A percentile compares a stretch with the other conserved stretches of the same genome.
These are phyloP conservation scores for Yarrowia sp. DNA, from an alignment of 805 yeast genomes.

Conservation along the genomic window DNA sequence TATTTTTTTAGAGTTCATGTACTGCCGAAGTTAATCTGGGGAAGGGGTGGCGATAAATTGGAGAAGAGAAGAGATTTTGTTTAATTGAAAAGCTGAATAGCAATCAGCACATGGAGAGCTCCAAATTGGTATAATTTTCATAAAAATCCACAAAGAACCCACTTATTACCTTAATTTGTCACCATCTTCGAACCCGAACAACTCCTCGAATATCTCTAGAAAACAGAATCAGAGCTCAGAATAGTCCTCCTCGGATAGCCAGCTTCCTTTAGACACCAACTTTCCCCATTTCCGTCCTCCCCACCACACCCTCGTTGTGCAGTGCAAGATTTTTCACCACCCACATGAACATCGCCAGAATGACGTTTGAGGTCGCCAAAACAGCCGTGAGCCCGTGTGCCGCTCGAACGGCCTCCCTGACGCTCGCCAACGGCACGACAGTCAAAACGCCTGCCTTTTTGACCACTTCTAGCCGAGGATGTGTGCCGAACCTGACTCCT, in stretches of 20 bases:
- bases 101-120: no score
- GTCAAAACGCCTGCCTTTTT: constrained; percentile 39
- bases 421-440: background rate
- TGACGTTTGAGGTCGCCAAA: constrained; percentile 16
- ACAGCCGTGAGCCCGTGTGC: background rate
- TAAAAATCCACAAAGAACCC: background rate
- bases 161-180: background rate
- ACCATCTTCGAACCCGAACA: background rate
- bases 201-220: background rate
- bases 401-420: constrained; percentile 9
- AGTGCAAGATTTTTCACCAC: constrained; percentile 6
- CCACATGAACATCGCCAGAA: constrained; percentile 17
- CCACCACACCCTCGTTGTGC: background rate
- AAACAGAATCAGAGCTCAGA: background rate
- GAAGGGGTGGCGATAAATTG: background rate
- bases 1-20: constrained; percentile 9
- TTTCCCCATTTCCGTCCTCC: no score
- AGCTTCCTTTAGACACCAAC: background rate
- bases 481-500: constrained; percentile 46
- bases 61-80: no score
- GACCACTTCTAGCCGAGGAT: constrained; percentile 43
- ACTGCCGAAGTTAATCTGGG: background rate
- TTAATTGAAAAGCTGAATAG: no score
- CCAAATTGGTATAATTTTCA: background rate
- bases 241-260: background rate